Evolutionary conservation across 768 basidiomycete species (phyloP).

Genomic region (Rhizopogon vinicolor): DNA sequence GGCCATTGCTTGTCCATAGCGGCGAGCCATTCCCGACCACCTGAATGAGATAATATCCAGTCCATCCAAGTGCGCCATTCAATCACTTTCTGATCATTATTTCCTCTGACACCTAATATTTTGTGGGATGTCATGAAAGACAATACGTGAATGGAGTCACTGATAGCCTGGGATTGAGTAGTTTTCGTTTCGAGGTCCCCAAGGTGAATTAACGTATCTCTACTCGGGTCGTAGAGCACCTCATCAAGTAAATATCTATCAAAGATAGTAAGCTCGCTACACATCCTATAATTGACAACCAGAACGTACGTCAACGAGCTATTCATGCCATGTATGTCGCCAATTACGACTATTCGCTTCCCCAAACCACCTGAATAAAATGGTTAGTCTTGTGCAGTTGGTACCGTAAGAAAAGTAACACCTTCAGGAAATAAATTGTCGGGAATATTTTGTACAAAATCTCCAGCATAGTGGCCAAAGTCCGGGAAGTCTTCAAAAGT

Average conservation of each 20-base stretch:
- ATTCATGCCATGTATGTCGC: slow-evolving; percentile 87
- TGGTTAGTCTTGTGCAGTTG: not conserved
- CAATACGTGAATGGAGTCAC: slow-evolving; percentile 60
- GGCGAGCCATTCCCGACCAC: slow-evolving; percentile 50
- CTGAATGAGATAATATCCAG: slow-evolving; percentile 55
- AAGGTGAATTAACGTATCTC: slow-evolving; percentile 73
- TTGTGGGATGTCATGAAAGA: slow-evolving; percentile 58
- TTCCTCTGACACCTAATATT: slow-evolving; percentile 83
- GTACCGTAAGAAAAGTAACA: slow-evolving; percentile 16
- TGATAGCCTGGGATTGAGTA: slow-evolving; percentile 22
- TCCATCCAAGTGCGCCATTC: slow-evolving; percentile 88
- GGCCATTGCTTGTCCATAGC: slow-evolving; percentile 42
- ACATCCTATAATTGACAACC: not conserved
- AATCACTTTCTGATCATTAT: slow-evolving; percentile 89
- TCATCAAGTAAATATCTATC: slow-evolving; percentile 58
- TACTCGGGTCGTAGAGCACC: slow-evolving; percentile 51
- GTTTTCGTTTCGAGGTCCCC: slow-evolving; percentile 87
- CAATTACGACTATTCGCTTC: slow-evolving; percentile 69
- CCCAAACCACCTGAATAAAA: slow-evolving; percentile 38
- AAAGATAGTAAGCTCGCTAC: slow-evolving; percentile 1
- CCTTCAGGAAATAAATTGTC: slow-evolving; percentile 50
- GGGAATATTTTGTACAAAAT: slow-evolving; percentile 36
- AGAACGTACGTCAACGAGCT: slow-evolving; percentile 56
- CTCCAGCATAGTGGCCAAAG: slow-evolving; percentile 43
- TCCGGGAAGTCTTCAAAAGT: slow-evolving; percentile 41